These are phyloP conservation scores for Boeremia exigua DNA, from an alignment of 2,329 filamentous ascomycete species.

Conservation along the genomic window DNA sequence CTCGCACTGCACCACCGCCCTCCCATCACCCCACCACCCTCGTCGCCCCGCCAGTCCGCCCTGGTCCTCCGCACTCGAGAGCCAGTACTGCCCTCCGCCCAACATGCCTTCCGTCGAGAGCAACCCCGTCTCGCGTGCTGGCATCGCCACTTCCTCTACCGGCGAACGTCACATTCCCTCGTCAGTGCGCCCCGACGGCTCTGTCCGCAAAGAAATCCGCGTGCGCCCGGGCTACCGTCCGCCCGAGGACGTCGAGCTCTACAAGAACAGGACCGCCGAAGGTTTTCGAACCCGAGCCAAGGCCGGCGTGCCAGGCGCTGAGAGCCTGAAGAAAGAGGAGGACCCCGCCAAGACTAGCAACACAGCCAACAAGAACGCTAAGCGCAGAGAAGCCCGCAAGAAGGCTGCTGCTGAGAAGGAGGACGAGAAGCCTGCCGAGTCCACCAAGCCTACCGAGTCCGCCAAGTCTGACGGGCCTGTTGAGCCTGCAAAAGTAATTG, in stretches of 20 bases:
- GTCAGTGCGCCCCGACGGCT: slow-evolving; percentile 85
- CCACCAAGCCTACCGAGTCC: slow-evolving; percentile 22
- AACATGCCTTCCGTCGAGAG: slow-evolving; percentile 43
- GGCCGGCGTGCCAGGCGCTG: slow-evolving; percentile 75
- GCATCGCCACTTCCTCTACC: slow-evolving; percentile 72
- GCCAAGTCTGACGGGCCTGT: not conserved
- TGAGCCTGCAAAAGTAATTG: slow-evolving; percentile 46
- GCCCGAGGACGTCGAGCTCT: slow-evolving; percentile 93
- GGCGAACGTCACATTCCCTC: slow-evolving; percentile 90
- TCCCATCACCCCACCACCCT: no score
- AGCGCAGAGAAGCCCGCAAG: slow-evolving; percentile 71
- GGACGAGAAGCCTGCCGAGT: slow-evolving; percentile 44
- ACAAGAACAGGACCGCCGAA: slow-evolving; percentile 90
- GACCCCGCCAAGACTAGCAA: slow-evolving; percentile 59
- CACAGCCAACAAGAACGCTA: slow-evolving; percentile 82
- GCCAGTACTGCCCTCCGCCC: slow-evolving; percentile 1
- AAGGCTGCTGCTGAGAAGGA: slow-evolving; percentile 54
- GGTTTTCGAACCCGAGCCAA: slow-evolving; percentile 79
- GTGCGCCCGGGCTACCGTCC: slow-evolving; percentile 92
- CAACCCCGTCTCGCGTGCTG: slow-evolving; percentile 49
- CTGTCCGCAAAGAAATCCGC: slow-evolving; percentile 90
- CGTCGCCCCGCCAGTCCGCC: not conserved
- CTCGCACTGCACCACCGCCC: no score
- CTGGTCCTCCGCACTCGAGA: not conserved
- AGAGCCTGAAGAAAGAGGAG: slow-evolving; percentile 52